Conservation (phyloP, 2,329 filamentous ascomycete species). For the Chaetomiaceae sp. region DNA sequence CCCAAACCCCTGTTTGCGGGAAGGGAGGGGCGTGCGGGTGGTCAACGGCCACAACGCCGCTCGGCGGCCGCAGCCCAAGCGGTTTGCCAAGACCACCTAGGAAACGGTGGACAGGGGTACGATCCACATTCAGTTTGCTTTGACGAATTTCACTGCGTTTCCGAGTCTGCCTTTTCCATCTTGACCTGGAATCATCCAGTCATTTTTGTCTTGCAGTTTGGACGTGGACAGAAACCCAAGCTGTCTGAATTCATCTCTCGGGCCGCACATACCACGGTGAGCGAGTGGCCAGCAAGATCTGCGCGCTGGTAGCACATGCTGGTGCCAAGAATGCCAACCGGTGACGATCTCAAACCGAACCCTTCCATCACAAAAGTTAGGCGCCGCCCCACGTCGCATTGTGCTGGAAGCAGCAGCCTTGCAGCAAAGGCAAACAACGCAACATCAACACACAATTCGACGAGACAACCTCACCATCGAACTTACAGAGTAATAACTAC, state of each 20-base stretch:
- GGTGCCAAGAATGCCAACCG: background rate
- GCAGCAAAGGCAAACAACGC: background rate
- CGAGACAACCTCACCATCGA: too few relatives aligned
- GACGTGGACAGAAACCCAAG: too few relatives aligned
- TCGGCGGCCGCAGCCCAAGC: constrained; percentile 10
- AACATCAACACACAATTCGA: too few relatives aligned
- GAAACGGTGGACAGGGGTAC: background rate
- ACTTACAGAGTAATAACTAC: too few relatives aligned
- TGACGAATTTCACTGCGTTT: too few relatives aligned
- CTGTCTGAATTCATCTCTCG: too few relatives aligned
- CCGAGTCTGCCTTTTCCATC: too few relatives aligned
- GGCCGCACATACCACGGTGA: too few relatives aligned
- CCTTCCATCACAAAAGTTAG: background rate
- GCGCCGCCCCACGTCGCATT: background rate
- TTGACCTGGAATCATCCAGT: too few relatives aligned
- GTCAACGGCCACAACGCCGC: constrained; percentile 6
- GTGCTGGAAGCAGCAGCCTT: background rate
- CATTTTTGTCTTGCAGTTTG: too few relatives aligned
- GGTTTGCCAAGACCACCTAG: background rate
- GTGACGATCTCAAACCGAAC: constrained; percentile 3
- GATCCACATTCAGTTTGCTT: too few relatives aligned
- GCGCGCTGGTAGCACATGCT: background rate
- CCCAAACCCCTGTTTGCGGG: constrained; percentile 8
- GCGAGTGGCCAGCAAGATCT: constrained; percentile 1
- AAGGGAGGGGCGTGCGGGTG: constrained; percentile 9